Percentiles rank a stretch among this genome's conserved stretches.
These are phyloP conservation scores for Blastocystis sp. DNA, from an alignment of 352 stramenopile genomes.

Conservation along the genomic window DNA sequence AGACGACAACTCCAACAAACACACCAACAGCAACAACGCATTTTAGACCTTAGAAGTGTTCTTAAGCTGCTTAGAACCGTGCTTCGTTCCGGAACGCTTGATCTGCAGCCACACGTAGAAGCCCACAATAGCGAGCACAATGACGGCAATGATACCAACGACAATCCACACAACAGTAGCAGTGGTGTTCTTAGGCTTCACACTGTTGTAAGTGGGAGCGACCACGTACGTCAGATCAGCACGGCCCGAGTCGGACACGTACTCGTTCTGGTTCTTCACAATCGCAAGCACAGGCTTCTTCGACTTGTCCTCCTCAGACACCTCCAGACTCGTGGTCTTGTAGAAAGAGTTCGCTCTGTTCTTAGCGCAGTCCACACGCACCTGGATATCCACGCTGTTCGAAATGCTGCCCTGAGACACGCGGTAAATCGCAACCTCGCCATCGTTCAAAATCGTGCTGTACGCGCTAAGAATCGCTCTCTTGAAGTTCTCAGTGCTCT, in stretches of 20 bases:
- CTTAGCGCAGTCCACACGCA: neutral
- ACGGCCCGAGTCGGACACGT: too few species aligned
- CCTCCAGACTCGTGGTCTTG: neutral
- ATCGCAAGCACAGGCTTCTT: neutral
- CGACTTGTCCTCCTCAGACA: neutral
- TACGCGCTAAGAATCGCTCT: neutral
- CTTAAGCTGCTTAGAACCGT: slow-evolving; percentile 40
- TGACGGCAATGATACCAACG: slow-evolving; percentile 23
- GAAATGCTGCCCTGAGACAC: neutral
- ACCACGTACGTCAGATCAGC: neutral
- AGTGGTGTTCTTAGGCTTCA: slow-evolving; percentile 41
- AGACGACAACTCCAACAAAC: slow-evolving; percentile 42
- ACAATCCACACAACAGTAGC: slow-evolving; percentile 44
- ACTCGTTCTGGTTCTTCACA: neutral
- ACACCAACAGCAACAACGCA: neutral
- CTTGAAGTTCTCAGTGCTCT: neutral
- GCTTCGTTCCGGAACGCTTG: slow-evolving; percentile 29
- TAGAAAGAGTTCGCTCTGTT: neutral
- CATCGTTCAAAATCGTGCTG: neutral
- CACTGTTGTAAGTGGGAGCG: neutral
- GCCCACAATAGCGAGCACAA: slow-evolving; percentile 40
- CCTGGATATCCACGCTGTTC: neutral
- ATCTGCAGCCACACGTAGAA: slow-evolving; percentile 69
- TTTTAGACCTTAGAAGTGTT: slow-evolving; percentile 67
- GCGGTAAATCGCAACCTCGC: neutral